Evolutionary conservation across 75 land plant genomes (phyloP).

Genomic region (Isoetes taiwanensis): DNA sequence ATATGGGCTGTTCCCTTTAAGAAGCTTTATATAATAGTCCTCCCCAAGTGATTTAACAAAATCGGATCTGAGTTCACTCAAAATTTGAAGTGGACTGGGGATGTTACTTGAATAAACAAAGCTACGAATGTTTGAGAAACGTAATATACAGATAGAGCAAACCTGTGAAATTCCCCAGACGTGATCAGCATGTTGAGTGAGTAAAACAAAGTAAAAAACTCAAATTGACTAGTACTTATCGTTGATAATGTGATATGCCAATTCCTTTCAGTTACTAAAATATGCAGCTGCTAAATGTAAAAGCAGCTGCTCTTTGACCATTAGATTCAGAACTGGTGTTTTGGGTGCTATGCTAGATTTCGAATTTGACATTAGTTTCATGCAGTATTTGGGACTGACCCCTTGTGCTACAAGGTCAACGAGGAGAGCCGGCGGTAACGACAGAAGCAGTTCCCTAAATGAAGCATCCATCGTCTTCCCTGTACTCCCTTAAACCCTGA

Average conservation of each 20-base stretch:
- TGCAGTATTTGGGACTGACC: no score
- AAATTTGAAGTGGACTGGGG: slow-evolving; percentile 17
- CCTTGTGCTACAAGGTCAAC: slow-evolving; percentile 13
- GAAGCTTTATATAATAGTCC: background rate
- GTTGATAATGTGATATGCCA: background rate
- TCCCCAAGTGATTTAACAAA: slow-evolving; percentile 16
- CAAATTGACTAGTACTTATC: background rate
- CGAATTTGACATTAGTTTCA: no score
- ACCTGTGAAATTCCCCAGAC: slow-evolving; percentile 26
- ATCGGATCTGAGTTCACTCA: no score
- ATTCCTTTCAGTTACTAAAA: background rate
- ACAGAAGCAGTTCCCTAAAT: slow-evolving; percentile 2
- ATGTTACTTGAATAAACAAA: slow-evolving; percentile 16
- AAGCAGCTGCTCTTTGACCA: background rate
- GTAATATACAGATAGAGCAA: slow-evolving; percentile 41
- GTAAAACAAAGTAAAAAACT: background rate
- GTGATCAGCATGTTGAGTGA: background rate
- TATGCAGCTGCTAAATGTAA: background rate
- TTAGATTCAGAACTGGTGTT: slow-evolving; percentile 1
- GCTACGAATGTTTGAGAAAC: slow-evolving; percentile 31
- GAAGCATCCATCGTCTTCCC: no score
- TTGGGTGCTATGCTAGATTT: background rate
- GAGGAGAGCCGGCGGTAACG: slow-evolving; percentile 10
- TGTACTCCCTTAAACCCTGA: background rate
- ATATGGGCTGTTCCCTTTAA: background rate